Conservation (phyloP, 1,139 yeast genomes). For the Protomyces arabidopsidicola region DNA sequence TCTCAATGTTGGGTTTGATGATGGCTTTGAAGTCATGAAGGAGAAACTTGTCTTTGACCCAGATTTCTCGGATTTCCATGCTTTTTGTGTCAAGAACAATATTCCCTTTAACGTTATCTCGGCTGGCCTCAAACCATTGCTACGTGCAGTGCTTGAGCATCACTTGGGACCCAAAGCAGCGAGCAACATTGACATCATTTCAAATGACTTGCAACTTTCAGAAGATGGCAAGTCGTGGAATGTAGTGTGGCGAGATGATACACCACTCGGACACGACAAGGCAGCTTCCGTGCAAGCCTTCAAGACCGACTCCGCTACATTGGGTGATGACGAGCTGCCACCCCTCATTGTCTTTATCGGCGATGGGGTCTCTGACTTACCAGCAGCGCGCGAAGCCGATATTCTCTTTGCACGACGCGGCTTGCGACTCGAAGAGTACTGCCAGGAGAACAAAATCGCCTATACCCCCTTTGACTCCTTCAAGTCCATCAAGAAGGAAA, state of each 20-base stretch:
- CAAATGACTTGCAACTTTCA: constrained; percentile 52
- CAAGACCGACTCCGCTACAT: constrained; percentile 21
- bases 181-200: constrained; percentile 52
- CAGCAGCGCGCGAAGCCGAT: constrained; percentile 48
- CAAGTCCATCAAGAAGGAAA: constrained; percentile 42
- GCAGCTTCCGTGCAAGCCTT: constrained; percentile 49
- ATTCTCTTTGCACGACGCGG: constrained; percentile 46
- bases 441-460: constrained; percentile 43
- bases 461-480: constrained; percentile 46
- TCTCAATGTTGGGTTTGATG: constrained; percentile 46
- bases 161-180: constrained; percentile 55
- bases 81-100: constrained; percentile 49
- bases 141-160: constrained; percentile 54
- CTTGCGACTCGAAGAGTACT: constrained; percentile 44
- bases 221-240: constrained; percentile 51
- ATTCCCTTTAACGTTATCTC: constrained; percentile 61
- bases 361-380: constrained; percentile 47
- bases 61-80: constrained; percentile 55
- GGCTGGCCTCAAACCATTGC: constrained; percentile 64
- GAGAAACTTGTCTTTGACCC: constrained; percentile 55
- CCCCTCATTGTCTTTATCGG: constrained; percentile 46
- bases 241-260: constrained; percentile 57
- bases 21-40: constrained; percentile 53
- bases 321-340: constrained; percentile 32
- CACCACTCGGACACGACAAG: constrained; percentile 64